These are phyloP conservation scores for Fonsecaea multimorphosa DNA, from an alignment of 2,329 filamentous ascomycete species.

Conservation along the genomic window DNA sequence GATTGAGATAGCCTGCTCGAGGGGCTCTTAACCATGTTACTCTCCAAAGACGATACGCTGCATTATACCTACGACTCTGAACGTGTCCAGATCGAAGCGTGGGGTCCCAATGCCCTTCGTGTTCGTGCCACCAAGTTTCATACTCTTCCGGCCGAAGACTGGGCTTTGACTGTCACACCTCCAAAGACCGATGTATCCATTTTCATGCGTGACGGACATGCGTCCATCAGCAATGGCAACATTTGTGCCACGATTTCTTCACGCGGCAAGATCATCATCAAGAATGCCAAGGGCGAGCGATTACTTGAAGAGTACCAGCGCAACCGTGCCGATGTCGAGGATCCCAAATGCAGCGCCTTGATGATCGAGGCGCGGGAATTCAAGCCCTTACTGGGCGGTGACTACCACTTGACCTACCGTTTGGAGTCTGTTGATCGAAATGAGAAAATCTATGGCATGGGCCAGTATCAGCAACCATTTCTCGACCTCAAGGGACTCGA, in stretches of 20 bases:
- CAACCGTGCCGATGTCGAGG: slow-evolving; percentile 57
- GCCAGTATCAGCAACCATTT: slow-evolving; percentile 69
- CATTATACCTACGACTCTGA: slow-evolving; percentile 49
- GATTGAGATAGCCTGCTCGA: not conserved
- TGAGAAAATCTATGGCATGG: slow-evolving; percentile 72
- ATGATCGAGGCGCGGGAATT: slow-evolving; percentile 65
- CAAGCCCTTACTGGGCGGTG: slow-evolving; percentile 57
- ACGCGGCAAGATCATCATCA: slow-evolving; percentile 59
- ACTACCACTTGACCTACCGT: slow-evolving; percentile 64
- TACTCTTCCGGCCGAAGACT: slow-evolving; percentile 46
- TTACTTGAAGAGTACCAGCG: slow-evolving; percentile 62
- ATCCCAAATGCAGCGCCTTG: slow-evolving; percentile 66
- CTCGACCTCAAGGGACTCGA: slow-evolving; percentile 69
- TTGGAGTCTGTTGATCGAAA: slow-evolving; percentile 62
- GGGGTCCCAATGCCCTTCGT: slow-evolving; percentile 49
- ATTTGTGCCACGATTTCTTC: slow-evolving; percentile 56
- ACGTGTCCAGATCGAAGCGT: slow-evolving; percentile 48
- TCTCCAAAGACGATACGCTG: slow-evolving; percentile 44
- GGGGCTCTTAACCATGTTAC: slow-evolving; percentile 26
- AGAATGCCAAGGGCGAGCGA: slow-evolving; percentile 49
- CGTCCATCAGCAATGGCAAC: slow-evolving; percentile 50
- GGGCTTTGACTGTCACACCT: slow-evolving; percentile 42
- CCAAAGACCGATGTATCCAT: slow-evolving; percentile 23
- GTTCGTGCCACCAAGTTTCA: slow-evolving; percentile 48
- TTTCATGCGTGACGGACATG: slow-evolving; percentile 21